Conservation (phyloP, 2,329 filamentous ascomycete genomes). For the Alternaria brassicae region DNA sequence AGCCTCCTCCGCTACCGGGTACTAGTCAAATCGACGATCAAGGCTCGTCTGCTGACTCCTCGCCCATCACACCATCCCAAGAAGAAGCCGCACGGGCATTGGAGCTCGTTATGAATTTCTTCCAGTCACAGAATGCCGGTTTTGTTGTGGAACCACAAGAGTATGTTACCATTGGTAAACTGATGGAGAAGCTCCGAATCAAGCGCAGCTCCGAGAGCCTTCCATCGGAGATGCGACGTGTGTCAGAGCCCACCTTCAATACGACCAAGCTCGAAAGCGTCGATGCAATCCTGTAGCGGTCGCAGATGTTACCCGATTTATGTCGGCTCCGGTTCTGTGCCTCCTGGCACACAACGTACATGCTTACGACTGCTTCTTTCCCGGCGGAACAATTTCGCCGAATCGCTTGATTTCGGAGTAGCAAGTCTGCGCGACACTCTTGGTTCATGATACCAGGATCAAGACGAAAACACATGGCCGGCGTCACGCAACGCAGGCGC, state of each 20-base stretch:
- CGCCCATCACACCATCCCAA: constrained; percentile 70
- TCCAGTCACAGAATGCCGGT: constrained; percentile 72
- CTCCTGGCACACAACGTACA: constrained; percentile 19
- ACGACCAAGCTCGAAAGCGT: constrained; percentile 41
- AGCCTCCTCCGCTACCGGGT: constrained; percentile 55
- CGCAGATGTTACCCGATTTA: constrained; percentile 9
- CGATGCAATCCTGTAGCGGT: constrained; percentile 38
- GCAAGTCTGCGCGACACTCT: constrained; percentile 26
- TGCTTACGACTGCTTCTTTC: constrained; percentile 21
- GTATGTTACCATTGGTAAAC: constrained; percentile 76
- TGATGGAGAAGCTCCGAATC: constrained; percentile 85
- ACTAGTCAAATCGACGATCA: constrained; percentile 37
- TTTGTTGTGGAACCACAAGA: constrained; percentile 80
- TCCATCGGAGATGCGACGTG: constrained; percentile 43
- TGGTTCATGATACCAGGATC: constrained; percentile 23
- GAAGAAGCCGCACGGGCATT: constrained; percentile 86
- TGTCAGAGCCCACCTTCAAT: constrained; percentile 45
- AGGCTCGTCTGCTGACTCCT: constrained; percentile 44
- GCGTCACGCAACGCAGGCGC: constrained; percentile 19
- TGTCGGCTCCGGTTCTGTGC: constrained; percentile 16
- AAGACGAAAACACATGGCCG: constrained; percentile 15
- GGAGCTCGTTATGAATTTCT: constrained; percentile 81
- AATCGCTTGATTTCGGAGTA: constrained; percentile 25
- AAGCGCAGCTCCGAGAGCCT: constrained; percentile 58
- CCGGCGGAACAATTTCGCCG: constrained; percentile 10